phyloP scores from a whole-genome alignment of 441 rosid genomes.

The Croton setiger region DNA sequence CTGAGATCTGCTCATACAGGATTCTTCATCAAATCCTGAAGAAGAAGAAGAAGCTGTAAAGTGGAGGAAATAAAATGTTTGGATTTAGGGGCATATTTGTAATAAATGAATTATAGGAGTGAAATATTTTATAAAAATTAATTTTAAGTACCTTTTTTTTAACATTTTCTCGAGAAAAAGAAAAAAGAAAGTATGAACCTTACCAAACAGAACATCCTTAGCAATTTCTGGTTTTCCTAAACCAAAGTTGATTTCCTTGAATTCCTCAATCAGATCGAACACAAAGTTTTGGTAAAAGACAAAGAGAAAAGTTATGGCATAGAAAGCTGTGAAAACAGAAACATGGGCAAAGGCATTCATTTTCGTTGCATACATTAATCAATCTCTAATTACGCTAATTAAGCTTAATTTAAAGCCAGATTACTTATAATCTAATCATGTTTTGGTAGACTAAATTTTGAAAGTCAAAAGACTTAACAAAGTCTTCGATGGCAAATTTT shows the following conservation, averaged over 20 bases:
- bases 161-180: too few relatives aligned
- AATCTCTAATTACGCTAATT: too few relatives aligned
- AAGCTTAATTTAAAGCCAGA: neutral
- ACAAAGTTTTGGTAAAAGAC: neutral
- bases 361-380: neutral
- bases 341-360: neutral
- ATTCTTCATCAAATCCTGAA: conserved; percentile 31
- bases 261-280: neutral
- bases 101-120: too few relatives aligned
- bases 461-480: neutral
- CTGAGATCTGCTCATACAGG: conserved; percentile 41
- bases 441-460: too few relatives aligned
- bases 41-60: neutral
- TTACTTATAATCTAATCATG: neutral
- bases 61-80: neutral
- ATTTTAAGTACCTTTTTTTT: too few relatives aligned
- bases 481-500: too few relatives aligned
- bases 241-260: too few relatives aligned
- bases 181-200: too few relatives aligned
- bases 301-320: neutral
- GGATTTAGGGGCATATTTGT: too few relatives aligned
- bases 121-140: too few relatives aligned
- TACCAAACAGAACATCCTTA: too few relatives aligned
- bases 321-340: neutral
- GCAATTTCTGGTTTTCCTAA: too few relatives aligned